These are phyloP conservation scores for Phaseolus lunatus DNA, from an alignment of 306 rosid genomes.

Conservation along the genomic window DNA sequence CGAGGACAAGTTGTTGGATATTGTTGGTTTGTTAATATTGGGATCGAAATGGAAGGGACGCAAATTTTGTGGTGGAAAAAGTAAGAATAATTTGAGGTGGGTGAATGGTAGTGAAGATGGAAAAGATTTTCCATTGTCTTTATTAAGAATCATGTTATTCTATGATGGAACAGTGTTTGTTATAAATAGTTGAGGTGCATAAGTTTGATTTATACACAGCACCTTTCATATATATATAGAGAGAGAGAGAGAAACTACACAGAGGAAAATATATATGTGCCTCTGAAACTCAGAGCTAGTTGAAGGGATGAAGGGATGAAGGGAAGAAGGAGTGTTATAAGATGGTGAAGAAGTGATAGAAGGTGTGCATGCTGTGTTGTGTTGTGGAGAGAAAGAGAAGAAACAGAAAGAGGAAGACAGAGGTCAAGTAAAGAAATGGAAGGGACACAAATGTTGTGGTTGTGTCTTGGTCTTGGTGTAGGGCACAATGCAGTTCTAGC, in stretches of 20 bases:
- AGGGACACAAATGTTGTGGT: too few relatives aligned
- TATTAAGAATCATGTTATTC: slow-evolving; percentile 22
- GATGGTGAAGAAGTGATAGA: not conserved
- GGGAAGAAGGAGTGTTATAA: not conserved
- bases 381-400: too few relatives aligned
- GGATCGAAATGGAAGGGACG: not conserved
- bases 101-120: not conserved
- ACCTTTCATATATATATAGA: too few relatives aligned
- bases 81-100: not conserved
- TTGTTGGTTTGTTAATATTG: not conserved
- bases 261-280: too few relatives aligned
- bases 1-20: not conserved
- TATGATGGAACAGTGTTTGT: not conserved
- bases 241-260: too few relatives aligned
- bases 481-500: not conserved
- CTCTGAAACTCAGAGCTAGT: too few relatives aligned
- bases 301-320: too few relatives aligned
- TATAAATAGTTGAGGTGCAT: not conserved
- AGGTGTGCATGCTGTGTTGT: too few relatives aligned
- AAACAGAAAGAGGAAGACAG: not conserved
- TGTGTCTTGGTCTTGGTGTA: not conserved
- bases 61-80: not conserved
- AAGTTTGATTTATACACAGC: too few relatives aligned
- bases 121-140: not conserved
- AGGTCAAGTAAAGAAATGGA: not conserved